Evolutionary conservation across 2,329 filamentous ascomycete genomes (phyloP).

Genomic region (Davidsoniella neocaledoniae): DNA sequence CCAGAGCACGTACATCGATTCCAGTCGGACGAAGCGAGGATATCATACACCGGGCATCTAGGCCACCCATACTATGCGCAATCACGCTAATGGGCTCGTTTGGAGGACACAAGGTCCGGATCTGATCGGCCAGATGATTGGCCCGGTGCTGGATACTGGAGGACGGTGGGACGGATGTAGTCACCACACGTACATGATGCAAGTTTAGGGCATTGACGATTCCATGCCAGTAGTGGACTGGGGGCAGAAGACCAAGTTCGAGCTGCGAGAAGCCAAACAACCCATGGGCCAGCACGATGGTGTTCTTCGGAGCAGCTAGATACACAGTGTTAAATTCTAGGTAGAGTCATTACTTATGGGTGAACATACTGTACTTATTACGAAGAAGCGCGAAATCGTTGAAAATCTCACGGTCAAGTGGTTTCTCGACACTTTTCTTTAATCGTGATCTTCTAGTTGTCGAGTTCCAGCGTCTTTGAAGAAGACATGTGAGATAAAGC

Average conservation of each 20-base stretch:
- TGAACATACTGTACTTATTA: slow-evolving; percentile 7
- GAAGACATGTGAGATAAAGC: not conserved
- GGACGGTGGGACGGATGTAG: slow-evolving; percentile 43
- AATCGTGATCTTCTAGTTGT: not conserved
- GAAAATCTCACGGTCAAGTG: slow-evolving; percentile 11
- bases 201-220: slow-evolving; percentile 40
- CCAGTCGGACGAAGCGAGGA: slow-evolving; percentile 32
- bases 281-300: slow-evolving; percentile 49
- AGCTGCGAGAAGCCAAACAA: slow-evolving; percentile 47
- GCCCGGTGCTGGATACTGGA: slow-evolving; percentile 44
- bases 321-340: not conserved
- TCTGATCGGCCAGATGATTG: slow-evolving; percentile 36
- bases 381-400: slow-evolving; percentile 12
- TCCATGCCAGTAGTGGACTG: slow-evolving; percentile 48
- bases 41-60: slow-evolving; percentile 50
- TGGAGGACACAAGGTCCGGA: slow-evolving; percentile 21
- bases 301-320: slow-evolving; percentile 30
- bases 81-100: slow-evolving; percentile 57
- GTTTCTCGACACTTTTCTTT: not conserved
- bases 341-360: not conserved
- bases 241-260: slow-evolving; percentile 31
- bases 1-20: slow-evolving; percentile 32
- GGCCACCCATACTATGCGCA: slow-evolving; percentile 50
- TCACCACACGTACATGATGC: slow-evolving; percentile 38
- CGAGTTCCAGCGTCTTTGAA: too few species aligned